phyloP scores from a whole-genome alignment of 129 eudicot species.

The Centaurea solstitialis region DNA sequence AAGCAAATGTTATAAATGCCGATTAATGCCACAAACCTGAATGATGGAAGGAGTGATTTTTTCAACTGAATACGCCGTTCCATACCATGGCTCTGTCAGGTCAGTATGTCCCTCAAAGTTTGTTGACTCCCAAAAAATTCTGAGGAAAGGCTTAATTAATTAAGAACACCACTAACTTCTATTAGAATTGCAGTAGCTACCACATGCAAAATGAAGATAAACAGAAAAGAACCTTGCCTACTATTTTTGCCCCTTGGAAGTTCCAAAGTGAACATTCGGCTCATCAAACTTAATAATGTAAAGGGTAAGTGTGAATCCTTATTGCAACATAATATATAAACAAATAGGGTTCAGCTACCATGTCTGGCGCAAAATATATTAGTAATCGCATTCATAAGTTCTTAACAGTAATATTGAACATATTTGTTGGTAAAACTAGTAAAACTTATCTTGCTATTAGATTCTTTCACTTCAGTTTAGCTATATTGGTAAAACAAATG shows the following conservation, averaged over 20 bases:
- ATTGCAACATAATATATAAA: neutral
- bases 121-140: conserved; percentile 94
- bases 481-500: neutral
- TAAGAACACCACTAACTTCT: neutral
- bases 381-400: neutral
- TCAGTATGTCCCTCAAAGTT: conserved; percentile 79
- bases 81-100: conserved; percentile 92
- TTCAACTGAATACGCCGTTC: conserved; percentile 84
- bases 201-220: neutral
- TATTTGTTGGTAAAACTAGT: neutral
- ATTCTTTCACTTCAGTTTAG: neutral
- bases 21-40: conserved; percentile 55
- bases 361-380: neutral
- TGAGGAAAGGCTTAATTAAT: conserved; percentile 26
- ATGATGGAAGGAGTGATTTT: conserved; percentile 54
- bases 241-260: neutral
- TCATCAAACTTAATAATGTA: neutral
- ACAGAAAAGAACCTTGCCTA: neutral
- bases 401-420: neutral
- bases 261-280: neutral
- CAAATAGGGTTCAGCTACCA: neutral
- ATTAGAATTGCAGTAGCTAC: neutral
- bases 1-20: neutral
- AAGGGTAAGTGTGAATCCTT: neutral
- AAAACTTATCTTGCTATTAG: neutral